A percentile compares a stretch with the other conserved stretches of the same genome.
phyloP scores from a whole-genome alignment of 2,329 filamentous ascomycete species.

The Stachybotrys echinatus region DNA sequence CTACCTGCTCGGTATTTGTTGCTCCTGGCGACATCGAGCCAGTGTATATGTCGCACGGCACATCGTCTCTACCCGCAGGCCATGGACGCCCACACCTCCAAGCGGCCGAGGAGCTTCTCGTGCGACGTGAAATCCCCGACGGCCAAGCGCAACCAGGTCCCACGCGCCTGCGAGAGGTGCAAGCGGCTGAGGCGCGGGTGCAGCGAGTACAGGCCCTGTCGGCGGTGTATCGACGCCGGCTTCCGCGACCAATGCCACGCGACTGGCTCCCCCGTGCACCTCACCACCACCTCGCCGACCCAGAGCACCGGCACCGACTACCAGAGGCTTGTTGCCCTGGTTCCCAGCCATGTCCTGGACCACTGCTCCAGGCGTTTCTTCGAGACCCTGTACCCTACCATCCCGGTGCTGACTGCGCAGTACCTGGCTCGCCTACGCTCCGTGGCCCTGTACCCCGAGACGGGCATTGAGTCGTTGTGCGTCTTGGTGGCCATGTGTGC shows the following conservation, averaged over 20 bases:
- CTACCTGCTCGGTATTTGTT: too few species aligned
- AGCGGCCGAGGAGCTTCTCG: neutral
- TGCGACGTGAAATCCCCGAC: neutral
- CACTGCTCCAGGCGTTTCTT: constrained; percentile 35
- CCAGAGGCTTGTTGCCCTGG: constrained; percentile 24
- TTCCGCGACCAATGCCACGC: constrained; percentile 30
- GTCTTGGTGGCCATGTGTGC: constrained; percentile 33
- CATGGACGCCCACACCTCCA: neutral
- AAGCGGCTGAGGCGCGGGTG: constrained; percentile 36
- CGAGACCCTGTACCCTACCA: constrained; percentile 32
- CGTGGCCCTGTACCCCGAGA: constrained; percentile 14
- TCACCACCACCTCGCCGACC: neutral
- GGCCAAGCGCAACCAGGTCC: constrained; percentile 34
- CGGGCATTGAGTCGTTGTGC: constrained; percentile 26
- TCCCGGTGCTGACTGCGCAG: constrained; percentile 33
- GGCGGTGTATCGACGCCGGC: constrained; percentile 35
- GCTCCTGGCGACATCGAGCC: too few species aligned
- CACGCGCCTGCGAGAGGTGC: constrained; percentile 37
- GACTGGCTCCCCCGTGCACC: constrained; percentile 1
- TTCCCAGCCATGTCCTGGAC: constrained; percentile 26
- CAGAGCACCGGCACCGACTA: constrained; percentile 6
- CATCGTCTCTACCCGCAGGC: neutral
- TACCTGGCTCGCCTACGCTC: constrained; percentile 26
- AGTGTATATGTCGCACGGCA: neutral
- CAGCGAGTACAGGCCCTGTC: constrained; percentile 38